These are phyloP conservation scores for Simplicillium aogashimaense DNA, from an alignment of 2,329 filamentous ascomycete genomes.

Conservation along the genomic window DNA sequence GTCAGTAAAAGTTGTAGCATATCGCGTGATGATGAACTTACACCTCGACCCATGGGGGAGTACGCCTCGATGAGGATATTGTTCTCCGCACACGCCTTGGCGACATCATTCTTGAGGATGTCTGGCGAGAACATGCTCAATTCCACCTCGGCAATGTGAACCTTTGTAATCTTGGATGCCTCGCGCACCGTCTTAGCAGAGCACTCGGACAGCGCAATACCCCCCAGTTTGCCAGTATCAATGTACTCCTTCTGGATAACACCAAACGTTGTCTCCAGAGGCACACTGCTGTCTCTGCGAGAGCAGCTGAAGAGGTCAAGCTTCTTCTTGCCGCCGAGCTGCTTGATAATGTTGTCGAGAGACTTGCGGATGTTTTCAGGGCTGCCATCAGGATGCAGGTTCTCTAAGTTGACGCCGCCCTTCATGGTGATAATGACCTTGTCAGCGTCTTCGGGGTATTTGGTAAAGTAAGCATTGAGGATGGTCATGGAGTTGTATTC, in stretches of 20 bases:
- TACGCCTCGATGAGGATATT: slow-evolving; percentile 64
- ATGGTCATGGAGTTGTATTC: slow-evolving; percentile 49
- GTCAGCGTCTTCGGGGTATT: slow-evolving; percentile 53
- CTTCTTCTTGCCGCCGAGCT: slow-evolving; percentile 44
- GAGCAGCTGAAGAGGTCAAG: slow-evolving; percentile 52
- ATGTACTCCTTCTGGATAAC: slow-evolving; percentile 38
- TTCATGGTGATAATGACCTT: slow-evolving; percentile 55
- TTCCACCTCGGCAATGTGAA: slow-evolving; percentile 44
- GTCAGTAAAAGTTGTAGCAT: slow-evolving; percentile 6
- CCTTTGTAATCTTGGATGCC: slow-evolving; percentile 31
- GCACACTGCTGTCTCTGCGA: slow-evolving; percentile 40
- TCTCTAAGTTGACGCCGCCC: slow-evolving; percentile 33
- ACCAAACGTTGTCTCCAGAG: slow-evolving; percentile 32
- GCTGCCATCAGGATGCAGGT: slow-evolving; percentile 35
- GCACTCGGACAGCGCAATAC: slow-evolving; percentile 42
- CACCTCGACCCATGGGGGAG: slow-evolving; percentile 55
- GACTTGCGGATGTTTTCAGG: slow-evolving; percentile 44
- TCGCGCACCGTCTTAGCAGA: slow-evolving; percentile 36
- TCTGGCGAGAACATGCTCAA: slow-evolving; percentile 39
- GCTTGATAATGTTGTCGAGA: slow-evolving; percentile 44
- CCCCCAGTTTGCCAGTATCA: slow-evolving; percentile 39
- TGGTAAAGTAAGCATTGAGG: slow-evolving; percentile 51
- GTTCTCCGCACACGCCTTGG: slow-evolving; percentile 47
- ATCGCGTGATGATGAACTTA: slow-evolving; percentile 14
- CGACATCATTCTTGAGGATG: slow-evolving; percentile 39